Evolutionary conservation across 768 basidiomycete species (phyloP).

Genomic region (Rhizopogon vinicolor): DNA sequence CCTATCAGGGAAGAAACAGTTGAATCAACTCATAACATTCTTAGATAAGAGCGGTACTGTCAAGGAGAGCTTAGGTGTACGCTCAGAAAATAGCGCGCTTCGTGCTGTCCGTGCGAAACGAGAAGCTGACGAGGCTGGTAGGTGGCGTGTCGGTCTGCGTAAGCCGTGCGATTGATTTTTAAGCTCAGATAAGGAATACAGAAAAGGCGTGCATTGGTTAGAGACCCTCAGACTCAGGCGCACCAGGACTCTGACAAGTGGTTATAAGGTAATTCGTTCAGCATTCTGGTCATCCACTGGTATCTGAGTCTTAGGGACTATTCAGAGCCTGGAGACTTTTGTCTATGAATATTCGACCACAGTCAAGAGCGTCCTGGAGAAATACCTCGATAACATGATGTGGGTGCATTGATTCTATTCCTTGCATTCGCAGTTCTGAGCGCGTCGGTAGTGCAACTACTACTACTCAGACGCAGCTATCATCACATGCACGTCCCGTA

Average conservation of each 20-base stretch:
- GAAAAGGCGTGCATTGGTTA: conserved; percentile 87
- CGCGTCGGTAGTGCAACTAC: conserved; percentile 64
- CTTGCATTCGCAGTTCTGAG: conserved; percentile 1
- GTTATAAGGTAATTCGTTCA: conserved; percentile 56
- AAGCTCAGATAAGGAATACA: conserved; percentile 77
- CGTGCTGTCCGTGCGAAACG: conserved; percentile 79
- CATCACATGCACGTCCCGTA: conserved; percentile 54
- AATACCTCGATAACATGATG: conserved; percentile 81
- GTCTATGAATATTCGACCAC: conserved; percentile 63
- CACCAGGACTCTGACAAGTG: conserved; percentile 78
- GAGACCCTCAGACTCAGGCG: conserved; percentile 82
- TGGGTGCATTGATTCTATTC: conserved; percentile 28
- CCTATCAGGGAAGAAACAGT: conserved; percentile 69
- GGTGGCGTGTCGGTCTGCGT: conserved; percentile 11
- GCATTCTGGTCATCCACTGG: conserved; percentile 8
- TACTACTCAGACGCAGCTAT: conserved; percentile 70
- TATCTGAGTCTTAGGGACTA: neutral
- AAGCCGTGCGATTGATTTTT: conserved; percentile 1
- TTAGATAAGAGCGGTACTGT: conserved; percentile 70
- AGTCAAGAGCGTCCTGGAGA: conserved; percentile 60
- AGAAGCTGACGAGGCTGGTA: conserved; percentile 89
- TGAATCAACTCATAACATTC: conserved; percentile 83
- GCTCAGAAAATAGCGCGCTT: conserved; percentile 60
- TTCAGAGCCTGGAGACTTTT: conserved; percentile 78
- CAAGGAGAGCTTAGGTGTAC: conserved; percentile 55